These are phyloP conservation scores for Pleurotus cornucopiae DNA, from an alignment of 768 basidiomycete species.

Conservation along the genomic window DNA sequence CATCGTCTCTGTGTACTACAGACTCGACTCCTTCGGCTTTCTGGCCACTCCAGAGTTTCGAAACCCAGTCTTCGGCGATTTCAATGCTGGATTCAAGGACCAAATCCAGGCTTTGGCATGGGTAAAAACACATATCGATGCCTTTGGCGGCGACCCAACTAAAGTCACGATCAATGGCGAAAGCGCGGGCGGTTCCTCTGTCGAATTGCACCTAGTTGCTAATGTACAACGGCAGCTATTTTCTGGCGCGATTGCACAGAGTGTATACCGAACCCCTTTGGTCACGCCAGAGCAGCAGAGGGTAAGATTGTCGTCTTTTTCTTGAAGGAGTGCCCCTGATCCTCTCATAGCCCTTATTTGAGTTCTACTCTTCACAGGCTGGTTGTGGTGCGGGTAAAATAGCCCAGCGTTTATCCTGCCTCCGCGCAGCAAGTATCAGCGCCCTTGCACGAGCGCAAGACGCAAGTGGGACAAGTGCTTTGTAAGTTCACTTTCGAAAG, in stretches of 20 bases:
- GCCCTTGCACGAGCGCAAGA: constrained; percentile 55
- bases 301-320: constrained; percentile 26
- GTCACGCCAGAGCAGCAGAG: constrained; percentile 47
- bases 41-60: constrained; percentile 45
- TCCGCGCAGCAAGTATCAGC: constrained; percentile 46
- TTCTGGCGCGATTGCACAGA: constrained; percentile 56
- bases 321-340: neutral
- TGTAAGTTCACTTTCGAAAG: constrained; percentile 28
- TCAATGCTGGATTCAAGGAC: constrained; percentile 54
- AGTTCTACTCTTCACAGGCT: constrained; percentile 43
- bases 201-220: constrained; percentile 56
- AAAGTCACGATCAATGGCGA: constrained; percentile 61
- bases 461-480: constrained; percentile 29
- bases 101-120: constrained; percentile 61
- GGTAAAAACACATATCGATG: constrained; percentile 55
- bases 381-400: constrained; percentile 41
- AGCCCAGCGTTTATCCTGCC: constrained; percentile 35
- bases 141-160: constrained; percentile 60
- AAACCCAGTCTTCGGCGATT: constrained; percentile 35
- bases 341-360: constrained; percentile 42
- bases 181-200: constrained; percentile 32
- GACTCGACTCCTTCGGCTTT: constrained; percentile 61
- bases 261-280: constrained; percentile 49
- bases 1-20: constrained; percentile 65
- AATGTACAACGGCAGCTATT: constrained; percentile 38